These are phyloP conservation scores for Pythium rhizo-oryzae DNA, from an alignment of 352 stramenopile genomes.

Conservation along the genomic window DNA sequence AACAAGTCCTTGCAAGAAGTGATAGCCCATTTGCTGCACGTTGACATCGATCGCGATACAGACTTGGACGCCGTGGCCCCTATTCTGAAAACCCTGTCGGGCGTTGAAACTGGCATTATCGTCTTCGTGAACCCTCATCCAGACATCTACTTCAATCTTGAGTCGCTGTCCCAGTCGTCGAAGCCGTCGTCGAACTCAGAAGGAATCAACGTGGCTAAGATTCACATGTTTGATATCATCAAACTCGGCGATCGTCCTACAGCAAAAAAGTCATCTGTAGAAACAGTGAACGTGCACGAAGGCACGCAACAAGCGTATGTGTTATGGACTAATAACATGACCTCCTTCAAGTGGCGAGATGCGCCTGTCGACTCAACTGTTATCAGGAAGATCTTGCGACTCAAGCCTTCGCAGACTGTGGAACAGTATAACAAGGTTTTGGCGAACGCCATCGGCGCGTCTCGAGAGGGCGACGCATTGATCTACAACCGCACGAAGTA, in stretches of 20 bases:
- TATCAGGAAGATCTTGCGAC: not conserved
- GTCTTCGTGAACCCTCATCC: no score
- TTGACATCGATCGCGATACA: no score
- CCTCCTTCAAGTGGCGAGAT: not conserved
- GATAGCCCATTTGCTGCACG: no score
- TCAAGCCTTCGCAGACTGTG: not conserved
- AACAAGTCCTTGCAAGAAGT: no score
- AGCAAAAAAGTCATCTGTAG: not conserved
- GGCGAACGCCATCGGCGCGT: no score
- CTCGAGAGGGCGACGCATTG: not conserved
- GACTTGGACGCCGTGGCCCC: no score
- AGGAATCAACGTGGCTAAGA: no score
- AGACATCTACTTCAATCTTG: no score
- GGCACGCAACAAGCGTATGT: not conserved
- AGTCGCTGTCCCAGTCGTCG: no score
- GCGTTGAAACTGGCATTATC: no score
- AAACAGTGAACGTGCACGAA: not conserved
- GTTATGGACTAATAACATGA: not conserved
- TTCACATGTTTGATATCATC: not conserved
- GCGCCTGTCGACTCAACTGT: not conserved
- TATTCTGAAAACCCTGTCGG: no score
- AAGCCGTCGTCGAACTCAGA: no score
- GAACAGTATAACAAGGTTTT: not conserved
- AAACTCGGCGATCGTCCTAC: not conserved
- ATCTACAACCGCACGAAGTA: not conserved